These are phyloP conservation scores for Antitrichia curtipendula DNA, from an alignment of 225 moss, liverwort and hornwort genomes.

Conservation along the genomic window DNA sequence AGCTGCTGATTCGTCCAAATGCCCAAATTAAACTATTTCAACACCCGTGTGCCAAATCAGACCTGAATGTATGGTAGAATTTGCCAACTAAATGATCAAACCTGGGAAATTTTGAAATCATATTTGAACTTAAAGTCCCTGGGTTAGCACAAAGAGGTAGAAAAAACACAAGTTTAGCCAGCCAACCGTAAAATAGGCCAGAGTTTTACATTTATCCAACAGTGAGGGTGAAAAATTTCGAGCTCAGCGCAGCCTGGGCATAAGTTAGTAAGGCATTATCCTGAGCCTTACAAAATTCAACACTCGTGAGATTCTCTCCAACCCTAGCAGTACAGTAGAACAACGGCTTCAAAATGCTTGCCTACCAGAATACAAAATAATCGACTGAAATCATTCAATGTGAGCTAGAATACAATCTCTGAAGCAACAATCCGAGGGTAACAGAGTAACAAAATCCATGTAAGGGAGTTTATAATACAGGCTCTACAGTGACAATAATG, in stretches of 20 bases:
- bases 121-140: neutral
- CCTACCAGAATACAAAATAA: neutral
- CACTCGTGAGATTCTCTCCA: neutral
- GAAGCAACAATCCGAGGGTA: neutral
- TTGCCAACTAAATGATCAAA: neutral
- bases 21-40: too few relatives aligned
- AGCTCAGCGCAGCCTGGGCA: too few relatives aligned
- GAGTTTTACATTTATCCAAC: neutral
- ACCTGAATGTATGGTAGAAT: too few relatives aligned
- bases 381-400: neutral
- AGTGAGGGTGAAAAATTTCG: neutral
- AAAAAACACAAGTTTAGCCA: neutral
- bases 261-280: neutral
- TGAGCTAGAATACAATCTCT: neutral
- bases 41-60: too few relatives aligned
- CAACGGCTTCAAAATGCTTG: neutral
- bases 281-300: neutral
- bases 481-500: slow-evolving; percentile 8
- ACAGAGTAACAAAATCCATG: slow-evolving; percentile 14
- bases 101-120: neutral
- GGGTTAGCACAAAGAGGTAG: neutral
- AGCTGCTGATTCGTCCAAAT: too few relatives aligned
- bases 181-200: neutral
- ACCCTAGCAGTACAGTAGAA: neutral
- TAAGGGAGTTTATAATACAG: slow-evolving; percentile 17